Percentiles rank a stretch among this genome's conserved stretches.
Conservation (phyloP, 2,329 filamentous ascomycete genomes). For the Colletotrichum tamarilloi region DNA sequence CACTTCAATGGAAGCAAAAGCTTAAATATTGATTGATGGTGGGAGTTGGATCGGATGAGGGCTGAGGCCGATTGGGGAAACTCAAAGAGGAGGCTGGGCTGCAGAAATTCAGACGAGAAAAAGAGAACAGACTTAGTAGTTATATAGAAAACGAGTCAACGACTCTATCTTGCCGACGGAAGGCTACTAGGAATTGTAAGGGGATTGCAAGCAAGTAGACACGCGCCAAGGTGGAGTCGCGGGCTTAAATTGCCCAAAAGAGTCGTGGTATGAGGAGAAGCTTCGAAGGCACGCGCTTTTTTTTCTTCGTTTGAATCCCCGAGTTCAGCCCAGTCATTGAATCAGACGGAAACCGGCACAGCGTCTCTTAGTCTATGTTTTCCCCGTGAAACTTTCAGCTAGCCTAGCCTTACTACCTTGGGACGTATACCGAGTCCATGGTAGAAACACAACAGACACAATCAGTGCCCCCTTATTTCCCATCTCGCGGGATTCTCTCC, state of each 20-base stretch:
- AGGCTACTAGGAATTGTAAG: neutral
- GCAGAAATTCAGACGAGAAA: constrained; percentile 7
- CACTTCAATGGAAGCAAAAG: neutral
- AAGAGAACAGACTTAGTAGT: neutral
- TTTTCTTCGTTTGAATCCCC: neutral
- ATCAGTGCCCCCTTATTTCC: neutral
- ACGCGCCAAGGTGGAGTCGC: neutral
- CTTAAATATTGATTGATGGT: neutral
- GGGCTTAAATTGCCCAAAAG: neutral
- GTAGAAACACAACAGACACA: too few relatives aligned
- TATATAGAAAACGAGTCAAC: constrained; percentile 20
- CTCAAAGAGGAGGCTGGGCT: neutral
- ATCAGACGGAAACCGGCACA: neutral
- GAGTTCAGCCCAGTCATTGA: neutral
- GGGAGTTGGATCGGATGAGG: neutral
- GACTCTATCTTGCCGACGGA: neutral
- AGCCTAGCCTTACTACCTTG: too few relatives aligned
- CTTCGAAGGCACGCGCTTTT: neutral
- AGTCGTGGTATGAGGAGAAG: neutral
- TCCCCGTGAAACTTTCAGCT: too few relatives aligned
- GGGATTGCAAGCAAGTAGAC: too few relatives aligned
- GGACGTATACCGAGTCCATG: too few relatives aligned
- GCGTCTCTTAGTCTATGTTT: neutral
- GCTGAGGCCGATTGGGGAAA: neutral
- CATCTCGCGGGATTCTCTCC: neutral